Conservation (phyloP, 257 asterid species). For the Scutellaria barbata region DNA sequence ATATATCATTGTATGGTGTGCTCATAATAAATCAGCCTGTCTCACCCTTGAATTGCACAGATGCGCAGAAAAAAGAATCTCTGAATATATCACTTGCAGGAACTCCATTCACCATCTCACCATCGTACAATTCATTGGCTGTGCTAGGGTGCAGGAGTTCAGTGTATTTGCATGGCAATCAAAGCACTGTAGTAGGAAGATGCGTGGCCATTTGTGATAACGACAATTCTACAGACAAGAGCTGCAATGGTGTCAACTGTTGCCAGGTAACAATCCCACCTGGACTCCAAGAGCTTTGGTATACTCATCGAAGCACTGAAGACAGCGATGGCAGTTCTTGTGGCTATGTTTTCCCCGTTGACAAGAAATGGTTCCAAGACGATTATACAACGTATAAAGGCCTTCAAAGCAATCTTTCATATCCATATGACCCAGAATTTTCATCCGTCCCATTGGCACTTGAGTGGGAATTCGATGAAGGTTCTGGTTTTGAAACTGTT, state of each 20-base stretch:
- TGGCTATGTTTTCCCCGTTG: constrained; percentile 40
- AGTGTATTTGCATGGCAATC: constrained; percentile 18
- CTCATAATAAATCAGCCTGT: constrained; percentile 36
- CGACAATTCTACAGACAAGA: neutral
- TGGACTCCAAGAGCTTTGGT: constrained; percentile 2
- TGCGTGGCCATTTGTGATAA: constrained; percentile 40
- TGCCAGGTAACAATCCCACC: constrained; percentile 36
- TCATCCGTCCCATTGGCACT: constrained; percentile 36
- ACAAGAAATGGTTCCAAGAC: constrained; percentile 31
- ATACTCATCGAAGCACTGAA: constrained; percentile 10
- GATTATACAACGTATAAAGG: constrained; percentile 26
- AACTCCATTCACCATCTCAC: constrained; percentile 44
- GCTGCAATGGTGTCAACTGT: constrained; percentile 44
- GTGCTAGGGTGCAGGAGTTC: constrained; percentile 40
- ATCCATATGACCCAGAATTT: constrained; percentile 32
- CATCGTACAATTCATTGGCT: constrained; percentile 32
- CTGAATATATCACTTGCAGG: constrained; percentile 20
- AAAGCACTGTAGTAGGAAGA: neutral
- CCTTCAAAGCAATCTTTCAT: constrained; percentile 1
- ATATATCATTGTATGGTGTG: constrained; percentile 27
- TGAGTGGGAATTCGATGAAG: constrained; percentile 38
- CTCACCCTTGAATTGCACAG: constrained; percentile 35
- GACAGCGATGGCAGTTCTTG: constrained; percentile 8
- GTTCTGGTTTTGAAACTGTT: no score
- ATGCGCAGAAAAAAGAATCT: neutral